phyloP scores from a whole-genome alignment of 768 basidiomycete species.

The Leccinum fibrillosum region DNA sequence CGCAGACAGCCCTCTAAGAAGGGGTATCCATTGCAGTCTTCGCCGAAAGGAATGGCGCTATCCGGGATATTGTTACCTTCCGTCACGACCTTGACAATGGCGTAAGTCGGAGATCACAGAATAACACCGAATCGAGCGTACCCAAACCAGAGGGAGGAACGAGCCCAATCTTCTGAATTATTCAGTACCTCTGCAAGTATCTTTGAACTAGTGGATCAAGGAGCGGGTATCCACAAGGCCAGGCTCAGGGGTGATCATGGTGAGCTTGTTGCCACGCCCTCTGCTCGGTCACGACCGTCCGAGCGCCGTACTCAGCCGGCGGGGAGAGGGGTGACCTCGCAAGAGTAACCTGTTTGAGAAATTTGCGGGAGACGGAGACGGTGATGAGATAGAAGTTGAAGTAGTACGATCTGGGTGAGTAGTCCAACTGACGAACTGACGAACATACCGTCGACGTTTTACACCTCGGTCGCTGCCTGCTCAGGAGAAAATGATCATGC shows the following conservation, averaged over 20 bases:
- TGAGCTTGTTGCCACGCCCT: slow-evolving; percentile 3
- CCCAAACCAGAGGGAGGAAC: slow-evolving; percentile 31
- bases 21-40: slow-evolving; percentile 28
- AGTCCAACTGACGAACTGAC: too few species aligned
- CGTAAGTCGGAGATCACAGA: background rate
- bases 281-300: slow-evolving; percentile 3
- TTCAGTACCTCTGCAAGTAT: slow-evolving; percentile 28
- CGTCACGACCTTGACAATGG: slow-evolving; percentile 21
- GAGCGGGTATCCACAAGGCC: slow-evolving; percentile 6
- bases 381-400: too few species aligned
- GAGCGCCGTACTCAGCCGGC: slow-evolving; percentile 5
- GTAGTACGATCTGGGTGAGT: too few species aligned
- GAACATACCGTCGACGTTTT: too few species aligned
- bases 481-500: too few species aligned
- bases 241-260: slow-evolving; percentile 6
- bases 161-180: slow-evolving; percentile 27
- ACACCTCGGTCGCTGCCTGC: too few species aligned
- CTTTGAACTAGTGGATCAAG: slow-evolving; percentile 25
- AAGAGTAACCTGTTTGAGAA: background rate
- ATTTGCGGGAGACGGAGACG: slow-evolving; percentile 15
- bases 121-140: slow-evolving; percentile 3
- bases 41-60: slow-evolving; percentile 31
- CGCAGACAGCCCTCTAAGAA: slow-evolving; percentile 24
- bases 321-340: slow-evolving; percentile 8
- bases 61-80: slow-evolving; percentile 29